Evolutionary conservation across 164 flowering plant genomes (phyloP), one percentile per base, ranked within the genome.

Genomic region (Stephania japonica): DNA sequence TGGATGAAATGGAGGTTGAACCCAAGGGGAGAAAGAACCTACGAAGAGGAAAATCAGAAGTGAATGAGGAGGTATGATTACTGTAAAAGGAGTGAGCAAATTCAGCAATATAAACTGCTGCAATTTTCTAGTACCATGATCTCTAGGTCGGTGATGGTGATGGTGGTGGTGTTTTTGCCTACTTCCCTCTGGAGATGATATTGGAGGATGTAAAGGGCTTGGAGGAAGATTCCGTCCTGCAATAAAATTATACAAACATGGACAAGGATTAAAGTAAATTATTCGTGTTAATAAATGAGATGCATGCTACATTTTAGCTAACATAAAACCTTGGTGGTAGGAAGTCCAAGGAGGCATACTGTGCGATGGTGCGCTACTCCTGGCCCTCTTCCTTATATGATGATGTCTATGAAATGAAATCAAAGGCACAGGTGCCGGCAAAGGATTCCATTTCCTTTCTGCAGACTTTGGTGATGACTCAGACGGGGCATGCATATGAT

Each of bases 361-460:
- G 79, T 75, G 67, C 12, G 85, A 74, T 43, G 83, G 67, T 73
- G 87, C 74, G 67, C 82, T 75, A 68, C 75, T 70, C 65, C 14
- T 74, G 71, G 62, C 77, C 71, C 73, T 80, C 75, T 73, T 80
- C 72, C 81, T 78, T 71, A 67, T 21, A 83, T 78, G 84, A 70
- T 75, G 81, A 78, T 78, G 78, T 76, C 77, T 82, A 68, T 75
- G 67, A 68, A 69, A 72, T 73, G 82, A 70, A 23, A 44, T 67
- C 65, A 79, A 63, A 71, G 90, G 87, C 27, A 83, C 68, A 64
- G 81, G 70, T 72, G 80, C 80, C 61, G 86, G 86, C 69, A 79
- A 62, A 50, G 76, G 77, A 69, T 64, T 16, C 68, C 67, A 67
- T 25, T 67, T 75, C 70, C 65, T 68, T 23, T 50, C 68, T 32